Base-by-base conservation (phyloP, 179 eudicot genomes). In the Silene vulgaris region DNA sequence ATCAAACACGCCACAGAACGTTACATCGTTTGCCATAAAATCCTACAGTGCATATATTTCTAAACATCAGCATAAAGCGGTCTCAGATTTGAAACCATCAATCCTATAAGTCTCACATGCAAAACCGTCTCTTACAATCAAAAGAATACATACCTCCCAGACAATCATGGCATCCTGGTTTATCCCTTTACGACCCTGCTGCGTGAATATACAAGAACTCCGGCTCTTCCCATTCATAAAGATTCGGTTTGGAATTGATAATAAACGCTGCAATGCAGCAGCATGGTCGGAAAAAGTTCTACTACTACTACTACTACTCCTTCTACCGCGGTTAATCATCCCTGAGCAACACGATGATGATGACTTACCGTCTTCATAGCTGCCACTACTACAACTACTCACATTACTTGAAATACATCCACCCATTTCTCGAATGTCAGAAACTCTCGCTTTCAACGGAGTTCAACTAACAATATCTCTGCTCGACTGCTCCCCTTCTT, bases 91-190 rank as follows among this genome's bases (percentile, higher is more conserved):
- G 5, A 40, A 40, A 35, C 40, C 40, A 35, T 35, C 3, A 35
- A 35, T 4, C 40, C 40, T 35, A 35, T 35, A 2, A 35, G 48
- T 43, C 2, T 35, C 40, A 7, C 48, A 43, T 43, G 48, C 48
- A 43, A 43, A 43, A 43, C 48, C 48, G 48, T 43, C 48, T 45
- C 14, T 11, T 45, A 45, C 52, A 45, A n/a, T 9, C 7, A 19
- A 14, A 13, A 69, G 1, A n/a, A 77, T 43, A 88, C 91, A 84
- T 82, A 95, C 99, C 84, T 95, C 99, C 99, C 99, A 95, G 64
- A 91, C 99, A 69, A 95, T 89, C 97, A 95, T 95, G 76, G 99
- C 97, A 81, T 95, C 99, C 82, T 95, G 99, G 77, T 95, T 95
- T 77, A 95, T 81, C 35, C 99, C 99, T 82, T 95, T 95, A 16